Conservation (phyloP, 2,329 filamentous ascomycete genomes). For the Colletotrichum liaoningense region DNA sequence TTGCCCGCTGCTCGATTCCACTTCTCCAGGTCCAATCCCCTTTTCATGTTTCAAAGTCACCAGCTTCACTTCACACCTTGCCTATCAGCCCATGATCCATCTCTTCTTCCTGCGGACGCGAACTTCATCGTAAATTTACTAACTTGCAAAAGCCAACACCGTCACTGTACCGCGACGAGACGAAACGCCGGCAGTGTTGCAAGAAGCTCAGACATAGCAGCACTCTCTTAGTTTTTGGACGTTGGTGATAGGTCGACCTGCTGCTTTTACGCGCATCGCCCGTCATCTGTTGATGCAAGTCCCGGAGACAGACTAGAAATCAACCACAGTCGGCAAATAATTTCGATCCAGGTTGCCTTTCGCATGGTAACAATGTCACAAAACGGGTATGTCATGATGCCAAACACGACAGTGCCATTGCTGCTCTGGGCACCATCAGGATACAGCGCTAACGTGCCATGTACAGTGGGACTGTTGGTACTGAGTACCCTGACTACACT, state of each 20-base stretch:
- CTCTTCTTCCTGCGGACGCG: neutral
- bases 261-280: neutral
- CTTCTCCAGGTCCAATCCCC: slow-evolving; percentile 3
- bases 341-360: neutral
- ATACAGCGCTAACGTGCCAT: slow-evolving; percentile 2
- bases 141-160: neutral
- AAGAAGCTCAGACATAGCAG: neutral
- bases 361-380: slow-evolving; percentile 46
- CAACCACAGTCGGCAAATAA: neutral
- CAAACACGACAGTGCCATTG: neutral
- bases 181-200: neutral
- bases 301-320: neutral
- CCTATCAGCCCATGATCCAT: neutral
- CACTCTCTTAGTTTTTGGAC: neutral
- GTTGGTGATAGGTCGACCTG: neutral
- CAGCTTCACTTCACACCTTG: slow-evolving; percentile 18
- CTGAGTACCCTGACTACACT: slow-evolving; percentile 49
- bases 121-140: neutral
- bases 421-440: neutral
- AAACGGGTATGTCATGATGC: slow-evolving; percentile 40
- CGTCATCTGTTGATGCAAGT: neutral
- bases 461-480: slow-evolving; percentile 18
- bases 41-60: slow-evolving; percentile 22
- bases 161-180: neutral
- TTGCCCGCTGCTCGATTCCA: slow-evolving; percentile 22